Evolutionary conservation across 1,139 yeast genomes (phyloP).

Genomic region (Entelexis sorbosivorans): DNA sequence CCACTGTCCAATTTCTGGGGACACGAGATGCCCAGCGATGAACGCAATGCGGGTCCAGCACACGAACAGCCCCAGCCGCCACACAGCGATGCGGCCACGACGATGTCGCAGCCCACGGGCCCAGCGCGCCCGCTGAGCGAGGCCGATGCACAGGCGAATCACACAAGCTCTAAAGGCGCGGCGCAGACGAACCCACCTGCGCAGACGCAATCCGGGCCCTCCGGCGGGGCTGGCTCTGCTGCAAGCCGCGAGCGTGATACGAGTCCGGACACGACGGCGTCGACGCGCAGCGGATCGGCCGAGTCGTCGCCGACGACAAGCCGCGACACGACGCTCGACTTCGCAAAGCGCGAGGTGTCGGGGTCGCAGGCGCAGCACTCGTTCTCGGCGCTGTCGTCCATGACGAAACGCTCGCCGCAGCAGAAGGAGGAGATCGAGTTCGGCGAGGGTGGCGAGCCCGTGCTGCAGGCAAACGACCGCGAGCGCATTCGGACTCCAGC

Average conservation of each 20-base stretch:
- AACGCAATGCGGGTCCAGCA: neutral
- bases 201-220: neutral
- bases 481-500: slow-evolving; percentile 31
- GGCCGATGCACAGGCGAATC: too few relatives aligned
- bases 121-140: neutral
- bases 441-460: slow-evolving; percentile 21
- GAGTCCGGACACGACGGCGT: slow-evolving; percentile 7
- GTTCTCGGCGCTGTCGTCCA: slow-evolving; percentile 18
- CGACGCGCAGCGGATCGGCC: neutral
- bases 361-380: slow-evolving; percentile 13
- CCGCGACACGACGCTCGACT: slow-evolving; percentile 15
- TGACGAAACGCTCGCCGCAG: slow-evolving; percentile 16
- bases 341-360: slow-evolving; percentile 22
- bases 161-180: too few relatives aligned
- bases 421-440: neutral
- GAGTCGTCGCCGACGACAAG: neutral
- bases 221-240: too few relatives aligned
- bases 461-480: slow-evolving; percentile 25
- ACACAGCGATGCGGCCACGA: neutral
- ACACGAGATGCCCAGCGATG: slow-evolving; percentile 3
- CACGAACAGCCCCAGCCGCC: neutral
- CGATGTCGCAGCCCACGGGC: neutral
- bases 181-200: too few relatives aligned
- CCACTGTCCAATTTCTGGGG: neutral
- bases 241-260: neutral